phyloP scores from a whole-genome alignment of 75 land plant genomes.

The Selaginella tamariscina region DNA sequence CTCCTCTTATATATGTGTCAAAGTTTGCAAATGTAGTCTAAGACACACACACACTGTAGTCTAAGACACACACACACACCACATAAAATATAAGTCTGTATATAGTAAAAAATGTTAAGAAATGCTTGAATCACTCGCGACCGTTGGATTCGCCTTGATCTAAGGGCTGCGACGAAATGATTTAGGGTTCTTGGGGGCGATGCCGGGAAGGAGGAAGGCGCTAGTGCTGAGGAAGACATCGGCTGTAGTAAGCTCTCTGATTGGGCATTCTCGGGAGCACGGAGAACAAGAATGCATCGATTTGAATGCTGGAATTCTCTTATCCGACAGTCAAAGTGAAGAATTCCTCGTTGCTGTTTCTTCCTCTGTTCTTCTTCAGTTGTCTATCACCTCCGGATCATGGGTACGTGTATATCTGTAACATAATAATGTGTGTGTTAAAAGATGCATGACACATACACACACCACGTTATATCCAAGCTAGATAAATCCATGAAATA shows the following conservation, averaged over 20 bases:
- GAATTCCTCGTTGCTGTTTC: constrained; percentile 42
- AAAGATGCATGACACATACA: too few relatives aligned
- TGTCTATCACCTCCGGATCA: constrained; percentile 45
- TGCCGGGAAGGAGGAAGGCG: constrained; percentile 51
- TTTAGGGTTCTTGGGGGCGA: constrained; percentile 9
- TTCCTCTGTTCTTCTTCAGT: constrained; percentile 33
- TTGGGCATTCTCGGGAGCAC: constrained; percentile 13
- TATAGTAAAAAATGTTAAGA: too few relatives aligned
- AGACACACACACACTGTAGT: too few relatives aligned
- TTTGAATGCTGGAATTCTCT: neutral
- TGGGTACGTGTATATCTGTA: constrained; percentile 30
- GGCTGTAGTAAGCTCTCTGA: constrained; percentile 19
- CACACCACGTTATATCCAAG: too few relatives aligned
- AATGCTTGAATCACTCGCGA: neutral
- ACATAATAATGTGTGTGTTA: neutral
- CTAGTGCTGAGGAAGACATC: constrained; percentile 42
- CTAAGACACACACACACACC: too few relatives aligned
- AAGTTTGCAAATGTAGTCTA: too few relatives aligned
- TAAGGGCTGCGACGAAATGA: too few relatives aligned
- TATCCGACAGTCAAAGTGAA: neutral
- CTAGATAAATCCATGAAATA: neutral
- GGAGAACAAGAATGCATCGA: neutral
- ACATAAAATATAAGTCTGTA: too few relatives aligned
- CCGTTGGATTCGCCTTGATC: too few relatives aligned
- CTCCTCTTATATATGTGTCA: too few relatives aligned